phyloP scores from a whole-genome alignment of 768 basidiomycete species.

The Tricholoma bakamatsutake region DNA sequence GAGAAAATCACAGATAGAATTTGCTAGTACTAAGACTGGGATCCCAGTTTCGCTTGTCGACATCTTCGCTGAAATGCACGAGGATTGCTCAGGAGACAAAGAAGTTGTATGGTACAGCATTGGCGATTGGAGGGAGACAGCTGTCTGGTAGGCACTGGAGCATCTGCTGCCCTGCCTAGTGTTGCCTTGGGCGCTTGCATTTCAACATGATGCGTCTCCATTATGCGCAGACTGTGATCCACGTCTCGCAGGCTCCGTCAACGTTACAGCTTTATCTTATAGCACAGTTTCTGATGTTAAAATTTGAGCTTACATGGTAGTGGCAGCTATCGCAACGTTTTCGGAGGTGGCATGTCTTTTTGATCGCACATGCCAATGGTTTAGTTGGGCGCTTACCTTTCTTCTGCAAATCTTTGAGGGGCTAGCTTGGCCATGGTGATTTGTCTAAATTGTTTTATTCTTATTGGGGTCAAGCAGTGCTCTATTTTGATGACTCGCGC shows the following conservation, averaged over 20 bases:
- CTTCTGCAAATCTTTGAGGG: conserved; percentile 23
- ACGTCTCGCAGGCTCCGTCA: background rate
- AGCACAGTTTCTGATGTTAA: conserved; percentile 21
- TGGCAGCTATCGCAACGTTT: conserved; percentile 17
- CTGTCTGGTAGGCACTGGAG: no score
- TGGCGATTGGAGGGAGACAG: no score
- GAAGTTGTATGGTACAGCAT: no score
- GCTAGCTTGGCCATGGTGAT: conserved; percentile 29
- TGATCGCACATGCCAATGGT: conserved; percentile 22
- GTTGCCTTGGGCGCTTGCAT: no score
- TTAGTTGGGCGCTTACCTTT: conserved; percentile 5
- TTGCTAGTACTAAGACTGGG: no score
- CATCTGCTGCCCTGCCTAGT: no score
- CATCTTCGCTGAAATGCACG: no score
- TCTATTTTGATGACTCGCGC: conserved; percentile 23
- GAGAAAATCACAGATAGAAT: no score
- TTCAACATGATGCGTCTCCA: no score
- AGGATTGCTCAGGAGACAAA: no score
- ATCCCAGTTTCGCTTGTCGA: no score
- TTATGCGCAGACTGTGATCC: background rate
- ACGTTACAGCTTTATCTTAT: conserved; percentile 7
- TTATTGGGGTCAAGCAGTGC: conserved; percentile 24
- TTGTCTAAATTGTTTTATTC: conserved; percentile 22
- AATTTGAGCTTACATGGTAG: conserved; percentile 21
- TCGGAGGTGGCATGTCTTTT: conserved; percentile 17